Percentiles rank a stretch among this genome's conserved stretches.
phyloP scores from a whole-genome alignment of 768 basidiomycete species.

The Russula abietina region DNA sequence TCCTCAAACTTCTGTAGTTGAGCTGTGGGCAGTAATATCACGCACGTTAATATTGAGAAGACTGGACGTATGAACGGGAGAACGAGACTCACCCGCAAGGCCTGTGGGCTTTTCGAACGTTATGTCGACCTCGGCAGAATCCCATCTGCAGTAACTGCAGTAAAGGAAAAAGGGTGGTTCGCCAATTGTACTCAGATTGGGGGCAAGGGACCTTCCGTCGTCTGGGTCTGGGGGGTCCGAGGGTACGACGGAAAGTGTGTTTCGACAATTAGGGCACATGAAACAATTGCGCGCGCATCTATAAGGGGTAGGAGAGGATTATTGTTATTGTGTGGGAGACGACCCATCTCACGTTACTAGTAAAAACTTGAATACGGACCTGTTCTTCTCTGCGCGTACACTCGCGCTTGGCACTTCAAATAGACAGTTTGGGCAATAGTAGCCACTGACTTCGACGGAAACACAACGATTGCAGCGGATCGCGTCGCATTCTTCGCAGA shows the following conservation, averaged over 20 bases:
- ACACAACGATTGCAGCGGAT: conserved; percentile 92
- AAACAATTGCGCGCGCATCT: conserved; percentile 99
- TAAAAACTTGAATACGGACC: conserved; percentile 43
- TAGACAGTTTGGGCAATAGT: conserved; percentile 96
- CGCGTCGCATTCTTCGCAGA: conserved; percentile 98
- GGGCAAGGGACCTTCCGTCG: conserved; percentile 45
- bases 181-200: conserved; percentile 54
- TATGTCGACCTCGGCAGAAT: conserved; percentile 84
- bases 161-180: conserved; percentile 88
- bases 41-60: neutral
- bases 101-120: conserved; percentile 97
- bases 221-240: conserved; percentile 69
- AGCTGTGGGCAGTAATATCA: conserved; percentile 42
- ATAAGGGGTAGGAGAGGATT: neutral
- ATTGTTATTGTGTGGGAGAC: neutral
- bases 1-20: conserved; percentile 91
- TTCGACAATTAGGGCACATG: conserved; percentile 87
- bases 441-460: conserved; percentile 88
- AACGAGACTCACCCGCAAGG: conserved; percentile 62
- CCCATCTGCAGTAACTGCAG: conserved; percentile 93
- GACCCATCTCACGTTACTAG: neutral
- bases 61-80: neutral
- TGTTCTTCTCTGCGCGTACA: conserved; percentile 96
- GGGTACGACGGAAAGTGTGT: conserved; percentile 86
- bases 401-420: conserved; percentile 98